Evolutionary conservation across 2,329 filamentous ascomycete species (phyloP).

Genomic region (Xylaria sp.): DNA sequence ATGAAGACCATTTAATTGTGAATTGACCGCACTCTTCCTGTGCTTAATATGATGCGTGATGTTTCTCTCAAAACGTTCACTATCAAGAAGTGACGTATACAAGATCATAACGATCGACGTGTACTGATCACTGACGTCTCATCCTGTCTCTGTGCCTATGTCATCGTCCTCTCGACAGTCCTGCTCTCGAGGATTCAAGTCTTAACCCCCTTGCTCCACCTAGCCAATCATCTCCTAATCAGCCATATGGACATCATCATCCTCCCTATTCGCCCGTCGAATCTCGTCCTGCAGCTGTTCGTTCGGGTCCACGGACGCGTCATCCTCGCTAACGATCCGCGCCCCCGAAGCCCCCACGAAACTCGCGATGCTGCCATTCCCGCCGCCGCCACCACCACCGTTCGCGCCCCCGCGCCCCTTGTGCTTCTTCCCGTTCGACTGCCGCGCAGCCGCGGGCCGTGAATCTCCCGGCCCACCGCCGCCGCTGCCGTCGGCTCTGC

Average conservation of each 20-base stretch:
- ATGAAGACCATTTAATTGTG: not conserved
- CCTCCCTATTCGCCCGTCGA: slow-evolving; percentile 55
- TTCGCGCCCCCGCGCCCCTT: slow-evolving; percentile 47
- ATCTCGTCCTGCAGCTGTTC: slow-evolving; percentile 67
- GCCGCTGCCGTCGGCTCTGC: slow-evolving; percentile 40
- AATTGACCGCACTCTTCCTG: not conserved
- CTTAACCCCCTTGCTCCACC: not conserved
- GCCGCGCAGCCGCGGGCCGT: slow-evolving; percentile 38
- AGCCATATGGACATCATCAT: slow-evolving; percentile 68
- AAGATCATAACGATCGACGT: not conserved
- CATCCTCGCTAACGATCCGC: slow-evolving; percentile 44
- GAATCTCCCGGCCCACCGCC: slow-evolving; percentile 32
- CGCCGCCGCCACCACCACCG: slow-evolving; percentile 28
- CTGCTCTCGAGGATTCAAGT: not conserved
- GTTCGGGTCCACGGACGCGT: slow-evolving; percentile 56
- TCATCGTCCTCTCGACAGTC: not conserved
- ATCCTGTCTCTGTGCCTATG: not conserved
- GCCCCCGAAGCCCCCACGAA: slow-evolving; percentile 40
- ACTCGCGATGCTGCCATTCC: slow-evolving; percentile 38
- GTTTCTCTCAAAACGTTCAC: not conserved
- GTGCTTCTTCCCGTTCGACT: slow-evolving; percentile 54
- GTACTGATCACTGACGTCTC: not conserved
- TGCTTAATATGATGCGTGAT: slow-evolving; percentile 1
- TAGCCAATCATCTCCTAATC: slow-evolving; percentile 53
- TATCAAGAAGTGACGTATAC: slow-evolving; percentile 3